These are phyloP conservation scores for Alternaria alternata DNA, from an alignment of 2,329 filamentous ascomycete species.

Conservation along the genomic window DNA sequence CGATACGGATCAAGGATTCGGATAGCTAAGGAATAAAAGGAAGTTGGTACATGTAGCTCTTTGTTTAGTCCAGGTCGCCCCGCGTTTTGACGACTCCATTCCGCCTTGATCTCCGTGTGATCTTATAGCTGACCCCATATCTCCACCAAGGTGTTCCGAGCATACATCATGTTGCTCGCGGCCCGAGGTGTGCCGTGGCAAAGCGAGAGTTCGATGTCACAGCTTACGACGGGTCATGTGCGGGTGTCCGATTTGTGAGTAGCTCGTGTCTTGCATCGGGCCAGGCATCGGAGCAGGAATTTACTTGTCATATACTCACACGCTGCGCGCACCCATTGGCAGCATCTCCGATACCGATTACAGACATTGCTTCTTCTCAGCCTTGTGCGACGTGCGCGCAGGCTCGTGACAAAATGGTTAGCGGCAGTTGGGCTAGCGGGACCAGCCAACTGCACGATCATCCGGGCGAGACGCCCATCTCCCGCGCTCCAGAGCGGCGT, in stretches of 20 bases:
- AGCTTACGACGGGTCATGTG: slow-evolving; percentile 38
- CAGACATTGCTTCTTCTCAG: slow-evolving; percentile 8
- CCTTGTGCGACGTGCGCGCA: slow-evolving; percentile 1
- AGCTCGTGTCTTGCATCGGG: slow-evolving; percentile 35
- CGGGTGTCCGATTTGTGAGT: slow-evolving; percentile 15
- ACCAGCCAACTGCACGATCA: slow-evolving; percentile 6
- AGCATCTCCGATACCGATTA: neutral
- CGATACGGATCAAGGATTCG: neutral
- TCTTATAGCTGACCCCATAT: slow-evolving; percentile 16
- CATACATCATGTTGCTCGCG: slow-evolving; percentile 22
- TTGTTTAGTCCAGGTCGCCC: slow-evolving; percentile 20
- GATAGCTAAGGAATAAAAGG: slow-evolving; percentile 9
- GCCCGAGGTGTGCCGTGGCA: slow-evolving; percentile 43
- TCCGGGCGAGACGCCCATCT: slow-evolving; percentile 21
- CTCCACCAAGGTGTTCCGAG: slow-evolving; percentile 12
- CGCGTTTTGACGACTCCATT: slow-evolving; percentile 15
- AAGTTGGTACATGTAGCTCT: slow-evolving; percentile 9
- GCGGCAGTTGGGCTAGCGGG: slow-evolving; percentile 5
- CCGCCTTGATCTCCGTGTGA: slow-evolving; percentile 8
- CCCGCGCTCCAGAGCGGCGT: slow-evolving; percentile 9
- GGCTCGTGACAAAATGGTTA: slow-evolving; percentile 7
- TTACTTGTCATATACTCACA: slow-evolving; percentile 4
- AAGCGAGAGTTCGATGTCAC: slow-evolving; percentile 37
- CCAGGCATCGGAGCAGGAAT: slow-evolving; percentile 6
- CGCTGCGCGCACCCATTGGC: neutral